Base-by-base conservation (phyloP, 768 basidiomycete genomes). In the Panellus pusillus region DNA sequence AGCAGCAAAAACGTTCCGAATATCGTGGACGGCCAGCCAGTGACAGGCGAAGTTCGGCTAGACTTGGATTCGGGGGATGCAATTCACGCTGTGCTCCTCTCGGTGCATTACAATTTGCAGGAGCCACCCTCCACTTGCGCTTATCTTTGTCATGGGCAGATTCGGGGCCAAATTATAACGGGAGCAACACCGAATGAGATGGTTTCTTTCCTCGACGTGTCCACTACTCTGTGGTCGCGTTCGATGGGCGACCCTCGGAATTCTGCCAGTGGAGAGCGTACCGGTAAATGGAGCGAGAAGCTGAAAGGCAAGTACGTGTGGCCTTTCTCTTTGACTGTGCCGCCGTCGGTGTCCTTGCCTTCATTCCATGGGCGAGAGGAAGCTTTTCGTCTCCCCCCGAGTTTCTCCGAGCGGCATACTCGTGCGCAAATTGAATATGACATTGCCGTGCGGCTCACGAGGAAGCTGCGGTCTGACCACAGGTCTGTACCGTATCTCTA, bases 31-130 rank as follows among this genome's bases (percentile, higher is more conserved):
- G 71, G 72, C 36, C 61, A 64, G 9, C 56, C 58, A 2, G 60
- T 76, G 6, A 62, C 62, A 36, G 77, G 78, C 9, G 64, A 65
- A 36, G 70, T 78, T 12, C 63, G 62, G 7, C 61, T 79, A 20
- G 62, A 63, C 44, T 54, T 73, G 15, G 68, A 68, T 5, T 70
- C 70, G 35, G 68, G 74, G 6, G 78, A 81, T 38, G 68, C 70
- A 18, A 74, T 83, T 42, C 75, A 78, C 54, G 71, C 72, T 11
- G 74, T 87, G 12, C 66, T 69, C 12, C 57, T 86, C 45, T 72
- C 74, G 52, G 85, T 84, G 61, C 24, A 71, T 66, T 37, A 43
- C 36, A 49, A 15, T 15, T 7, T 32, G 1, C 24, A 8, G 19
- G 36, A 54, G 27, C 20, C 20, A 15, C 44, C 20, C 15, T 45